These are phyloP conservation scores for Anisodus tanguticus DNA, from an alignment of 257 asterid genomes.

Conservation along the genomic window DNA sequence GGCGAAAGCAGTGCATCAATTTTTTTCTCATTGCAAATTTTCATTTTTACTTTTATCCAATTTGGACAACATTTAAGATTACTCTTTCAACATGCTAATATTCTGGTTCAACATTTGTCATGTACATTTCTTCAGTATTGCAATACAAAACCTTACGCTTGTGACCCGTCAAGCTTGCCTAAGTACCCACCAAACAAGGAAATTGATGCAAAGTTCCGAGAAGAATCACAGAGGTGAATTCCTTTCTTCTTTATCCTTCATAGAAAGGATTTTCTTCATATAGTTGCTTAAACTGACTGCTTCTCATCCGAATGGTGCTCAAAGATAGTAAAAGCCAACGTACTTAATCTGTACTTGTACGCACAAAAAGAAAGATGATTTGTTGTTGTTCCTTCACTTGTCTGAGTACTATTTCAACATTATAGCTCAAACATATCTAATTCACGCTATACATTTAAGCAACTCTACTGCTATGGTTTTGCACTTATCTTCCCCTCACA, in stretches of 20 bases:
- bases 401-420: not conserved
- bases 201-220: conserved; percentile 90
- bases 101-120: conserved; percentile 32
- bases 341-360: not conserved
- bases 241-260: not conserved
- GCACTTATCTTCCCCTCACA: not conserved
- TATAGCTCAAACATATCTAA: not conserved
- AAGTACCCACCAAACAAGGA: conserved; percentile 89
- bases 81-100: conserved; percentile 15
- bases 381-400: not conserved
- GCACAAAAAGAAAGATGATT: conserved; percentile 14
- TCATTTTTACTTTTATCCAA: conserved; percentile 23
- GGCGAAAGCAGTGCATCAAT: not conserved
- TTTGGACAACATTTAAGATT: not conserved
- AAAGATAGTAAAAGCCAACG: not conserved
- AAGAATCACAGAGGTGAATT: conserved; percentile 66
- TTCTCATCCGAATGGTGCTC: not conserved
- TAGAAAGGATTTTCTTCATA: not conserved
- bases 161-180: conserved; percentile 82
- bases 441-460: not conserved
- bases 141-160: conserved; percentile 67
- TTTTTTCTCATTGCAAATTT: not conserved
- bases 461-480: not conserved
- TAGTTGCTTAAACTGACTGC: not conserved
- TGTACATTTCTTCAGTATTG: conserved; percentile 58